These are phyloP conservation scores for Nyssa sinensis DNA, from an alignment of 148 eudicot species.

Conservation along the genomic window DNA sequence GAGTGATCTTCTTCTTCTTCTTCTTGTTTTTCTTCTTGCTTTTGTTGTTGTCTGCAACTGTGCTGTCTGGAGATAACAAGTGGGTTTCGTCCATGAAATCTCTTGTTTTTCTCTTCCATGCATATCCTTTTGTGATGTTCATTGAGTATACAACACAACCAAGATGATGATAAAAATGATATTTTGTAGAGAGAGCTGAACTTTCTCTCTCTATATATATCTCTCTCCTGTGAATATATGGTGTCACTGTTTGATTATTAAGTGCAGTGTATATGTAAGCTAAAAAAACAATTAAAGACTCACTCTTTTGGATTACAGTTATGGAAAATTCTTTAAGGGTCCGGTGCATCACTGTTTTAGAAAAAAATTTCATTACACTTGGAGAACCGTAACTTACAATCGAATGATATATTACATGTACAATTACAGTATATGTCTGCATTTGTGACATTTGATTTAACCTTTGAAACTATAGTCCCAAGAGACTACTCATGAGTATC, in stretches of 20 bases:
- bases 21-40: conserved; percentile 16
- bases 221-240: background rate
- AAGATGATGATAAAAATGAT: background rate
- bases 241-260: conserved; percentile 10
- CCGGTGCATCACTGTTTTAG: too few species aligned
- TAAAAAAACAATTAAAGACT: conserved; percentile 13
- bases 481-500: too few species aligned
- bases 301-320: background rate
- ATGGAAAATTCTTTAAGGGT: too few species aligned
- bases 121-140: conserved; percentile 21
- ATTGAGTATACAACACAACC: background rate
- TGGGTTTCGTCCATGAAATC: conserved; percentile 14
- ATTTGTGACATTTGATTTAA: too few species aligned
- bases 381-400: too few species aligned
- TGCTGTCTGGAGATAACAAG: background rate
- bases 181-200: background rate
- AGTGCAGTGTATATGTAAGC: conserved; percentile 14
- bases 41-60: background rate
- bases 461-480: too few species aligned
- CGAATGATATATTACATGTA: too few species aligned
- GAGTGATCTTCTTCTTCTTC: too few species aligned
- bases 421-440: too few species aligned
- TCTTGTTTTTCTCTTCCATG: conserved; percentile 28
- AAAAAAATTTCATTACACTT: too few species aligned
- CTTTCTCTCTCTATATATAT: background rate